Conservation (phyloP, 306 rosid species). For the Fagus sylvatica region DNA sequence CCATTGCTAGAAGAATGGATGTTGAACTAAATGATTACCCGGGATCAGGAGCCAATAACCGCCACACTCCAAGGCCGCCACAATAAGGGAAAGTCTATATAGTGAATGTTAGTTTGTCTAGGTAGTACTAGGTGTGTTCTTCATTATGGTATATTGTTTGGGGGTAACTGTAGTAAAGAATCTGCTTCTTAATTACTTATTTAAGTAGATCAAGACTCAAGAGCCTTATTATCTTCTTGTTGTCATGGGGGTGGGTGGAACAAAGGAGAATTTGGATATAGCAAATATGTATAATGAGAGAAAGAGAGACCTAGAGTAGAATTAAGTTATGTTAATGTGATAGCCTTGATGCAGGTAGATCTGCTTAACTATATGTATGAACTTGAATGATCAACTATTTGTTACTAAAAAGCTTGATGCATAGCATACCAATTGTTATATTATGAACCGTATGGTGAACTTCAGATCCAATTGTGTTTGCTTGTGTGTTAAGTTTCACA, state of each 20-base stretch:
- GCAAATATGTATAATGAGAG: conserved; percentile 18
- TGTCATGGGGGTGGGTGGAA: background rate
- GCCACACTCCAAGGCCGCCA: conserved; percentile 83
- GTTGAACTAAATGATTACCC: conserved; percentile 76
- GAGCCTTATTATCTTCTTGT: background rate
- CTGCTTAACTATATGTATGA: conserved; percentile 4
- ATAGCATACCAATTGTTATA: background rate
- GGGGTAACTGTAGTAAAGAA: conserved; percentile 18
- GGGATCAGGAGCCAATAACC: conserved; percentile 78
- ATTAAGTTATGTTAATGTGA: conserved; percentile 6
- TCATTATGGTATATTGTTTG: conserved; percentile 1
- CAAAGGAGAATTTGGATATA: background rate
- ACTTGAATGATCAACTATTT: background rate
- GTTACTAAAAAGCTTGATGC: background rate
- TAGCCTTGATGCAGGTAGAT: conserved; percentile 14
- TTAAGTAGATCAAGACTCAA: conserved; percentile 31
- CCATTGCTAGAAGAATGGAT: conserved; percentile 51
- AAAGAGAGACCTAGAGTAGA: conserved; percentile 8
- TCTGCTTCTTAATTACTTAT: conserved; percentile 29
- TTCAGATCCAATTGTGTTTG: background rate
- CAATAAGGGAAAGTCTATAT: conserved; percentile 37
- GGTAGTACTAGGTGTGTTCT: background rate
- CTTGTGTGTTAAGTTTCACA: background rate
- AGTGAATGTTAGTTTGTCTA: conserved; percentile 35
- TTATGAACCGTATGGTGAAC: background rate